A percentile compares a stretch with the other conserved stretches of the same genome.
Evolutionary conservation across 495 filamentous ascomycete species (phyloP).

Genomic region (Penicillium macrosclerotiorum): DNA sequence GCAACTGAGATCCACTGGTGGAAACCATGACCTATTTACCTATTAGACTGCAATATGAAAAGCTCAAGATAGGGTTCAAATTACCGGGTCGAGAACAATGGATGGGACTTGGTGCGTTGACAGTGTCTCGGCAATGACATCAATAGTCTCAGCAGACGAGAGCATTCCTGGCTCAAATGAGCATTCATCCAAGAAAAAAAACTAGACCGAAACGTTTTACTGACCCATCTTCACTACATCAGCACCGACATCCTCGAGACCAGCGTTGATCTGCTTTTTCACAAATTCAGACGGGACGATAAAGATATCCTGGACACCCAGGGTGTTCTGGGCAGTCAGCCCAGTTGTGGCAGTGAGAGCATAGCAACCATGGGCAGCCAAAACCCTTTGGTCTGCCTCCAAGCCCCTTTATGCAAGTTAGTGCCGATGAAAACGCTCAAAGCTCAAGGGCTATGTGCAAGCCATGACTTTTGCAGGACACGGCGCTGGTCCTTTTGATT

Average conservation of each 20-base stretch:
- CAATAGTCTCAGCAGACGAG: slow-evolving; percentile 72
- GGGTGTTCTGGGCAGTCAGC: slow-evolving; percentile 91
- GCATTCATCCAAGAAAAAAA: not conserved
- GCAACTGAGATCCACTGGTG: slow-evolving; percentile 74
- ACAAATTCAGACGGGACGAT: slow-evolving; percentile 76
- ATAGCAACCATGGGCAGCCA: slow-evolving; percentile 88
- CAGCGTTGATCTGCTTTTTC: slow-evolving; percentile 78
- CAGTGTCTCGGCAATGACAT: slow-evolving; percentile 69
- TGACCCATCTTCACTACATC: slow-evolving; percentile 91
- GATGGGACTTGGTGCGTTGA: slow-evolving; percentile 54
- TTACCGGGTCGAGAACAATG: slow-evolving; percentile 83
- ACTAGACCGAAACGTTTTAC: slow-evolving; percentile 12
- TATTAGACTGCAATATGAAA: slow-evolving; percentile 11
- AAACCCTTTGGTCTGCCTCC: slow-evolving; percentile 94
- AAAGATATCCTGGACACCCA: slow-evolving; percentile 79
- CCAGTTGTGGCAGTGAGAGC: slow-evolving; percentile 97
- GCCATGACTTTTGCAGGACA: not conserved
- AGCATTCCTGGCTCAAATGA: slow-evolving; percentile 70
- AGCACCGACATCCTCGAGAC: slow-evolving; percentile 76
- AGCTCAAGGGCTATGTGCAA: not conserved
- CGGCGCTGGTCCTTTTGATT: no score
- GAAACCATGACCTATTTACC: slow-evolving; percentile 80
- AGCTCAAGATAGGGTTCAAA: not conserved
- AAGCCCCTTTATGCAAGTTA: slow-evolving; percentile 63
- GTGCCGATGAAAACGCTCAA: not conserved